Conservation (phyloP, 2,329 filamentous ascomycete species). For the Fusarium chlamydosporum region DNA sequence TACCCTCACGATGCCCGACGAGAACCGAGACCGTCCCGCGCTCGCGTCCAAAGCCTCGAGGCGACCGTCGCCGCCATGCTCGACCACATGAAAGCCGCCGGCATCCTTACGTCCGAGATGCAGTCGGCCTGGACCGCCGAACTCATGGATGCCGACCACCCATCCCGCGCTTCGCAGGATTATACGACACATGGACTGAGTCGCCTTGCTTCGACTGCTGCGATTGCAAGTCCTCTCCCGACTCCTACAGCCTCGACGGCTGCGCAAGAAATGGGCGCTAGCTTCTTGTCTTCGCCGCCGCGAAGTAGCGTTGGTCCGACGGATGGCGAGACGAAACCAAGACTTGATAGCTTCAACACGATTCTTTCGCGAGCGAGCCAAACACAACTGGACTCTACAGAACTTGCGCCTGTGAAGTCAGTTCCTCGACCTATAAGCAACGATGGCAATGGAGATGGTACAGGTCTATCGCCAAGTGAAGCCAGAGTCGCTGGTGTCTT, state of each 20-base stretch:
- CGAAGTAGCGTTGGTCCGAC: slow-evolving; percentile 49
- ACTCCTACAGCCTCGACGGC: slow-evolving; percentile 47
- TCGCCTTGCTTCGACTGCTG: slow-evolving; percentile 50
- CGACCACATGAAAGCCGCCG: slow-evolving; percentile 55
- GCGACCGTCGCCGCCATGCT: slow-evolving; percentile 51
- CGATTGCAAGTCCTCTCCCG: slow-evolving; percentile 50
- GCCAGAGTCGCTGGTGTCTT: slow-evolving; percentile 55
- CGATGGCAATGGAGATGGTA: slow-evolving; percentile 50
- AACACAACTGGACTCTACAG: slow-evolving; percentile 28
- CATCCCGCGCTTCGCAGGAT: slow-evolving; percentile 43
- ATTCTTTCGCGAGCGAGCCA: slow-evolving; percentile 44
- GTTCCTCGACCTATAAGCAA: slow-evolving; percentile 50
- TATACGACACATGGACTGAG: slow-evolving; percentile 50
- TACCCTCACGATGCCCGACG: slow-evolving; percentile 56
- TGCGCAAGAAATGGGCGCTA: slow-evolving; percentile 49
- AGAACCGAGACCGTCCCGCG: slow-evolving; percentile 52
- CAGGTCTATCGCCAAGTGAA: slow-evolving; percentile 53
- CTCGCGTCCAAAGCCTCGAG: slow-evolving; percentile 53
- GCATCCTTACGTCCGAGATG: slow-evolving; percentile 49
- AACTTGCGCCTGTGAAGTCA: slow-evolving; percentile 39
- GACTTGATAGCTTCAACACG: slow-evolving; percentile 46
- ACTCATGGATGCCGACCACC: slow-evolving; percentile 46
- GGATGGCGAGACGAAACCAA: slow-evolving; percentile 47
- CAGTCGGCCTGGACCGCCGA: slow-evolving; percentile 49
- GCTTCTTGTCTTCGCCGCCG: slow-evolving; percentile 50